Conservation (phyloP, 768 basidiomycete genomes). For the Coprinopsis marcescibilis region DNA sequence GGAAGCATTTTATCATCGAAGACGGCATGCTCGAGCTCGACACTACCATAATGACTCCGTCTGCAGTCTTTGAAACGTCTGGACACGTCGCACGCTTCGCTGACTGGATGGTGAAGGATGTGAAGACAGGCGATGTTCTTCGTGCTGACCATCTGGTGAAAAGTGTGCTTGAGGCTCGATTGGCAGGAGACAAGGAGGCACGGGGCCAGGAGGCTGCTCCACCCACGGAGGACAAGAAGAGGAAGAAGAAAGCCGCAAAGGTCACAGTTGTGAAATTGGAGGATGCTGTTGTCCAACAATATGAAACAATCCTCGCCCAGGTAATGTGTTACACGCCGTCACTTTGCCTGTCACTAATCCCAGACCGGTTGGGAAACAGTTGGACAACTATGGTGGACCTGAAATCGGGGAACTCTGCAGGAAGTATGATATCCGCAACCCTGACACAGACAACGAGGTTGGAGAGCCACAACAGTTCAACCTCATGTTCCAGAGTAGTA, state of each 20-base stretch:
- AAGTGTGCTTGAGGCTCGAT: conserved; percentile 80
- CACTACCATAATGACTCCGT: conserved; percentile 95
- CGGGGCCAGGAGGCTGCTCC: conserved; percentile 65
- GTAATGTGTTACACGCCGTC: conserved; percentile 38
- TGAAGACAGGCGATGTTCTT: conserved; percentile 91
- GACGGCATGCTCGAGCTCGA: conserved; percentile 99
- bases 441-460: conserved; percentile 89
- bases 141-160: conserved; percentile 96
- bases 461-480: conserved; percentile 94
- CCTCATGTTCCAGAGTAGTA: conserved; percentile 96
- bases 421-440: conserved; percentile 77
- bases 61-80: conserved; percentile 91
- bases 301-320: conserved; percentile 84
- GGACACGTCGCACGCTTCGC: conserved; percentile 98
- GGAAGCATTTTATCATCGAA: conserved; percentile 96
- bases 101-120: conserved; percentile 99
- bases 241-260: conserved; percentile 74
- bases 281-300: conserved; percentile 69
- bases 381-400: conserved; percentile 90
- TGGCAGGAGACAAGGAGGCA: conserved; percentile 89
- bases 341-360: not conserved
- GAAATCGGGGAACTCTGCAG: conserved; percentile 84
- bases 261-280: conserved; percentile 61
- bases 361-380: conserved; percentile 41
- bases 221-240: conserved; percentile 59